Base-by-base conservation (phyloP, 2,329 filamentous ascomycete genomes). In the Fusarium sp. region DNA sequence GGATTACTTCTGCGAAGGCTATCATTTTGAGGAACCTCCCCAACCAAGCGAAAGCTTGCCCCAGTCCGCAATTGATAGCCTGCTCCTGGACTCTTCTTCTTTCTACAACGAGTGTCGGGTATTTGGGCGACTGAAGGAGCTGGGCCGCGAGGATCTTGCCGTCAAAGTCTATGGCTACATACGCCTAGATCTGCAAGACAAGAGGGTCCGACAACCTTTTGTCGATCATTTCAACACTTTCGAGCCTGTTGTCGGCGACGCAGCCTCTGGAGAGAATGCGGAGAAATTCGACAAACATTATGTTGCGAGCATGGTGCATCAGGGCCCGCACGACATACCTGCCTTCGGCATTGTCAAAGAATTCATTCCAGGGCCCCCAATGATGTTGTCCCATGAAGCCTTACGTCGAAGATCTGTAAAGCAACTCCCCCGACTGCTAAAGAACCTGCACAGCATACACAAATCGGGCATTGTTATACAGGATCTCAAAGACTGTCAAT, bases 321-420 rank as follows among this genome's bases (percentile, higher is more conserved):
- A 22, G 20, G 20, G 4, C 5, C 20, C 20, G 20, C 10, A 2
- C 0, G 7, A 35, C 0, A 7, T 20, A 0, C 65, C 65, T 17
- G 32, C 56, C 9, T 60, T 65, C 20, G 65, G 65, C 28, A 68
- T 68, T 9, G 60, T 65, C 24, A 68, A 68, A 46, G 65, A 68
- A 20, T 68, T 30, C 33, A 2, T 62, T 2, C 43, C 15, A 17
- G 7, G 7, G 45, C 15, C 59, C 49, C 7, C 40, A 56, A 19
- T 1, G 20, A 2, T 17, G 0, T 2, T 10, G 2, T 3, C 22
- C n/a, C 1, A 20, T 7, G 5, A 3, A 19, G 17, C 28, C 28
- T 6, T 30, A 24, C 14, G 24, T 17, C 9, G 37, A 15, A 5
- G 59, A 13, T 35, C 19, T 26, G 40, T 51, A 2, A 32, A 10